Evolutionary conservation across 495 filamentous ascomycete genomes (phyloP), one percentile per base, ranked within the genome.

Genomic region (Durotheca rogersii): DNA sequence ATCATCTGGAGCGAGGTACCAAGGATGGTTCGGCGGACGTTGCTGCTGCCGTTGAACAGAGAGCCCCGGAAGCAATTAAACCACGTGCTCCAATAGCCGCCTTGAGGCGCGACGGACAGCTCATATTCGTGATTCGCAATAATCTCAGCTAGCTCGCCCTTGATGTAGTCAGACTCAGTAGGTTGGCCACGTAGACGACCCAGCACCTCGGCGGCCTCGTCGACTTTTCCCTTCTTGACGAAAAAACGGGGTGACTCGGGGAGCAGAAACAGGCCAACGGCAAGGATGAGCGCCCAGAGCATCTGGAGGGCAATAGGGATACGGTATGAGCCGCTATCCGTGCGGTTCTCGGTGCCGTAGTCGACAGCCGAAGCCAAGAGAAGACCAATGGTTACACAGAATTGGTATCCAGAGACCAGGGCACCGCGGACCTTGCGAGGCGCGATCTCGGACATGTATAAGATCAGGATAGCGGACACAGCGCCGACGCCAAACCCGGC

Each of bases 121-220:
- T 92, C 88, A 62, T 85, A 87, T 64, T 92, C 86, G 68, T 90
- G 81, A 72, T 89, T 90, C 57, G 87, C 86, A 51, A 86, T 79
- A 60, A 94, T 89, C 70, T 94, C 89, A 17, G 83, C 72, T 10
- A 92, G 78, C 56, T 94, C 89, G 35, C 77, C 74, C 60, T 84
- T 66, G 57, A 93, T 68, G 56, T 78, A 77, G 4, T 83, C 74
- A 51, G 85, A 81, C 19, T 84, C 81, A 32, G 76, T 35, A 21
- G 82, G 72, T 54, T 90, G 77, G 49, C 84, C 79, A 48, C 88
- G 85, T 25, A 93, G 80, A 53, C 78, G 79, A 21, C 78, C 68
- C 19, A 93, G 81, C 0, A 83, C 64, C 41, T 73, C 72, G 47
- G 77, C 74, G 29, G 89, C 88, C 29, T 67, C 66, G 37, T 82